Evolutionary conservation across 345 rosid genomes (phyloP).

Genomic region (Murraya paniculata): DNA sequence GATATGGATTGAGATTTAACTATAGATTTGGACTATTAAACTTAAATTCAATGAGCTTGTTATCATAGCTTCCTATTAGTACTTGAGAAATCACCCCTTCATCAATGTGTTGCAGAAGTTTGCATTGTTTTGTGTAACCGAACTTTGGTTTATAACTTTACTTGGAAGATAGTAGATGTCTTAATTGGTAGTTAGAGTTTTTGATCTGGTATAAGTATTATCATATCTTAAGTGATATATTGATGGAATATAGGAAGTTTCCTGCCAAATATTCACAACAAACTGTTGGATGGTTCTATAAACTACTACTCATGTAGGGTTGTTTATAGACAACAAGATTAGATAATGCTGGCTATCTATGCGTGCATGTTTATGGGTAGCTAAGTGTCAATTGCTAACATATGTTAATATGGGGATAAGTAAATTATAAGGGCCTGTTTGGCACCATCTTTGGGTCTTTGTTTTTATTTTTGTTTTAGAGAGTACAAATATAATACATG

Average conservation of each 20-base stretch:
- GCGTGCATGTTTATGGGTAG: background rate
- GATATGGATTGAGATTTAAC: background rate
- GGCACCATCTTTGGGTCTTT: too few species aligned
- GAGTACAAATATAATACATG: too few species aligned
- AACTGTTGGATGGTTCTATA: background rate
- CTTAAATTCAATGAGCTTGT: background rate
- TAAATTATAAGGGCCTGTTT: background rate
- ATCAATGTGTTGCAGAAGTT: background rate
- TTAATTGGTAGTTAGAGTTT: background rate
- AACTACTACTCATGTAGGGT: background rate
- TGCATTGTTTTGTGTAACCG: background rate
- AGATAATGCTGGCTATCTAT: background rate
- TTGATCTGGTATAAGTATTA: background rate
- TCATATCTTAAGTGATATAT: background rate
- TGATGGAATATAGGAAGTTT: background rate
- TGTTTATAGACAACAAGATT: background rate
- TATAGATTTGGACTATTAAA: background rate
- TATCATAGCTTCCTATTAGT: background rate
- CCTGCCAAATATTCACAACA: background rate
- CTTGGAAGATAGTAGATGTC: background rate
- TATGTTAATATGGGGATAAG: background rate
- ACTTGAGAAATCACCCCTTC: background rate
- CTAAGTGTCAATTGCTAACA: background rate
- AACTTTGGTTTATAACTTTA: background rate
- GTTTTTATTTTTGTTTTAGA: too few species aligned